A percentile compares a stretch with the other conserved stretches of the same genome.
Conservation (phyloP, 2,329 filamentous ascomycete species). For the Xylaria sp. region DNA sequence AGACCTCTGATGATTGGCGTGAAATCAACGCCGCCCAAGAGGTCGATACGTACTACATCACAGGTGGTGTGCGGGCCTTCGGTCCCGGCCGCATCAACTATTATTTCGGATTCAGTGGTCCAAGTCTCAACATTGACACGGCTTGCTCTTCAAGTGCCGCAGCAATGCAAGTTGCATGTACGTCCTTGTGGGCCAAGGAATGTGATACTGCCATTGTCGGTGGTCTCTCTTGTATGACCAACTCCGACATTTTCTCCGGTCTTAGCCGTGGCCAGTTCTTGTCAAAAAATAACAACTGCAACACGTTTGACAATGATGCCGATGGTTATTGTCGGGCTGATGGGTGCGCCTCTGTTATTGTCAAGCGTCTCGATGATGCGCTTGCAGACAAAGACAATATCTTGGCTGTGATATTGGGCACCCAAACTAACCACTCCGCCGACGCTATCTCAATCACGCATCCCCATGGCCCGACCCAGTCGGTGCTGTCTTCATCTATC, state of each 20-base stretch:
- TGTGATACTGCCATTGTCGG: constrained; percentile 85
- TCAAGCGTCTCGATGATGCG: constrained; percentile 85
- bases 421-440: constrained; percentile 83
- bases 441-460: constrained; percentile 86
- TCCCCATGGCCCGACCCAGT: constrained; percentile 81
- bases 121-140: constrained; percentile 55
- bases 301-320: constrained; percentile 82
- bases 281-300: constrained; percentile 79
- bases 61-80: constrained; percentile 63
- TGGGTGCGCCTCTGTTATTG: constrained; percentile 76
- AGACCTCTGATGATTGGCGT: constrained; percentile 81
- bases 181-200: constrained; percentile 78
- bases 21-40: constrained; percentile 79
- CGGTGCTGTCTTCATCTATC: constrained; percentile 75
- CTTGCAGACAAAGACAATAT: constrained; percentile 79
- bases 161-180: constrained; percentile 64
- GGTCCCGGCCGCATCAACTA: constrained; percentile 62
- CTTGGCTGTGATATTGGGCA: constrained; percentile 79
- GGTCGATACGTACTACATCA: constrained; percentile 66
- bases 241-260: constrained; percentile 82
- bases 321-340: constrained; percentile 88
- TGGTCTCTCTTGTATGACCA: constrained; percentile 81
- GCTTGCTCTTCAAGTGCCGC: constrained; percentile 56
- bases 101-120: constrained; percentile 55
- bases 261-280: constrained; percentile 82